Evolutionary conservation across 768 basidiomycete genomes (phyloP).

Genomic region (Trametes punicea): DNA sequence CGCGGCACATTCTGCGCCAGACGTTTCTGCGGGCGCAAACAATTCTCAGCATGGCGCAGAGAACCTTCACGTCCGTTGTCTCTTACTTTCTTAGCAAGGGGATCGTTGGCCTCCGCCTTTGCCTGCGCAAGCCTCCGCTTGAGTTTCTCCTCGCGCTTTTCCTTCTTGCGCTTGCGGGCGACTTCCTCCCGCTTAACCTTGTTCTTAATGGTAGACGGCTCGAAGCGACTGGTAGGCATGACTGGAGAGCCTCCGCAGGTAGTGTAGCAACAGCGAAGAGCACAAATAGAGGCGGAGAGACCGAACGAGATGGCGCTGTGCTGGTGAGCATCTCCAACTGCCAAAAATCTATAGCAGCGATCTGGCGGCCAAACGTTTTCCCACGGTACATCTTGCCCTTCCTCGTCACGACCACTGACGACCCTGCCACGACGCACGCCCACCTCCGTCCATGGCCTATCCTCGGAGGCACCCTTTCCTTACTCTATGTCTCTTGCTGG

Average conservation of each 20-base stretch:
- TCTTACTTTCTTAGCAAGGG: conserved; percentile 71
- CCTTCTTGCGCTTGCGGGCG: conserved; percentile 66
- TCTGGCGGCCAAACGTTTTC: conserved; percentile 14
- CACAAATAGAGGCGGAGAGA: not conserved
- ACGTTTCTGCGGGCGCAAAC: conserved; percentile 55
- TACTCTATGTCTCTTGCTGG: conserved; percentile 36
- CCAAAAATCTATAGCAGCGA: conserved; percentile 16
- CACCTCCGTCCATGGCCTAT: conserved; percentile 17
- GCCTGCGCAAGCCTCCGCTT: conserved; percentile 74
- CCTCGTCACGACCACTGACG: conserved; percentile 23
- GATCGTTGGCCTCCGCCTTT: conserved; percentile 74
- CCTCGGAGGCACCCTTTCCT: conserved; percentile 29
- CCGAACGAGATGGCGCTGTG: not conserved
- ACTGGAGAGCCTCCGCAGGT: not conserved
- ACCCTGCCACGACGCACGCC: conserved; percentile 16
- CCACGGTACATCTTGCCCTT: conserved; percentile 18
- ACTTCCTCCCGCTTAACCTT: conserved; percentile 85
- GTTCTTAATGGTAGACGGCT: conserved; percentile 75
- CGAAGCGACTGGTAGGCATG: conserved; percentile 58
- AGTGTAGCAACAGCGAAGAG: not conserved
- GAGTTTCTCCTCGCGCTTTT: conserved; percentile 78
- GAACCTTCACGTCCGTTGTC: too few species aligned
- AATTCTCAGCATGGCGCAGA: not conserved
- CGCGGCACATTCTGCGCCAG: conserved; percentile 80
- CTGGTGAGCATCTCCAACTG: too few species aligned